Conservation (phyloP, 331 rosid genomes). For the Rhamnella rubrinervis region DNA sequence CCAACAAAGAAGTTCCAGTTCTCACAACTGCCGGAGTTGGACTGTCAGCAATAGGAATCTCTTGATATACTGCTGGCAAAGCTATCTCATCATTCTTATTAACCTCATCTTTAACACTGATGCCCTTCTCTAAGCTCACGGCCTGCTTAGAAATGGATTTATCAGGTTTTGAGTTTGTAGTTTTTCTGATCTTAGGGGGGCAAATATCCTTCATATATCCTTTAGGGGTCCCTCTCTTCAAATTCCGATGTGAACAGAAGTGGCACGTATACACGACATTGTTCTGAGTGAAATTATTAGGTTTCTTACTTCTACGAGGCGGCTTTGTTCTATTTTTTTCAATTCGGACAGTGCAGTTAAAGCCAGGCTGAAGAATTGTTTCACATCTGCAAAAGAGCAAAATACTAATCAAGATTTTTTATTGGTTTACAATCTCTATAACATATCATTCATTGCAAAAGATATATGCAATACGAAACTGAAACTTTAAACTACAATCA, state of each 20-base stretch:
- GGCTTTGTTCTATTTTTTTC: conserved; percentile 48
- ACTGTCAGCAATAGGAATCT: conserved; percentile 1
- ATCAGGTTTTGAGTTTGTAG: conserved; percentile 16
- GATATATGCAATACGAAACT: neutral
- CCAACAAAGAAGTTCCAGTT: conserved; percentile 24
- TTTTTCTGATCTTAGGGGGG: conserved; percentile 35
- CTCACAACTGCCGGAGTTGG: conserved; percentile 33
- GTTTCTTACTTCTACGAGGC: conserved; percentile 29
- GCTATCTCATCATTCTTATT: conserved; percentile 18
- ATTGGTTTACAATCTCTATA: neutral
- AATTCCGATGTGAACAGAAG: conserved; percentile 56
- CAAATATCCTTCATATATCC: conserved; percentile 52
- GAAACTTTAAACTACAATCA: neutral
- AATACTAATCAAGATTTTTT: neutral
- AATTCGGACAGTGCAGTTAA: conserved; percentile 57
- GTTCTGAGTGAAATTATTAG: conserved; percentile 40
- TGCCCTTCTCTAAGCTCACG: conserved; percentile 22
- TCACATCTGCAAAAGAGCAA: conserved; percentile 59
- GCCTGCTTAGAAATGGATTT: conserved; percentile 9
- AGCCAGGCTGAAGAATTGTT: conserved; percentile 63
- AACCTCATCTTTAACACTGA: conserved; percentile 14
- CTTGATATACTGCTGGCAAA: conserved; percentile 8
- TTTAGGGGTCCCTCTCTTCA: conserved; percentile 58
- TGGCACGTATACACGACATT: conserved; percentile 58
- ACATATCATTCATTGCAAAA: neutral